Conservation (phyloP, 129 eudicot genomes). For the Gnaphalium uliginosum region DNA sequence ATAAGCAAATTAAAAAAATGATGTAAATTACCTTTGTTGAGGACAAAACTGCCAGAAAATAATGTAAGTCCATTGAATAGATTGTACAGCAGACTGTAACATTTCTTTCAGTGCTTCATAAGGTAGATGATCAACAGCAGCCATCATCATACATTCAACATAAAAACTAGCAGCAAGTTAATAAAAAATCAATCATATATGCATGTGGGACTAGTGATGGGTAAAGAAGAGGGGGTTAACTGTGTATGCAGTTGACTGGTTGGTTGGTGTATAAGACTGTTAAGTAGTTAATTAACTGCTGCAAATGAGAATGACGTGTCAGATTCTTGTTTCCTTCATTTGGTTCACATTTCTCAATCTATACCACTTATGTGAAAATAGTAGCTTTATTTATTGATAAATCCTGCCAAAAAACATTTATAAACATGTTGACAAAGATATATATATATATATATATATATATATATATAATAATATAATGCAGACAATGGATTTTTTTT, state of each 20-base stretch:
- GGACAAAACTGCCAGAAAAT: slow-evolving; percentile 80
- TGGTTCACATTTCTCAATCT: background rate
- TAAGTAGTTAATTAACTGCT: background rate
- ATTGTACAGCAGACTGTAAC: slow-evolving; percentile 65
- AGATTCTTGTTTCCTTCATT: background rate
- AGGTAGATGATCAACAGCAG: slow-evolving; percentile 19
- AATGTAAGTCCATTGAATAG: slow-evolving; percentile 79
- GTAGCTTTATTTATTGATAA: background rate
- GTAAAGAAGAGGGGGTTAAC: background rate
- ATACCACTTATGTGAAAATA: background rate
- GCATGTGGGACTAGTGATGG: background rate
- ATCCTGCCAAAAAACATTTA: background rate
- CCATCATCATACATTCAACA: background rate
- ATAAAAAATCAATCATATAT: background rate
- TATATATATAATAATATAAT: no score
- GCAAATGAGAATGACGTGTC: background rate
- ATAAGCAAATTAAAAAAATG: no score
- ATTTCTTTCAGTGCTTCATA: slow-evolving; percentile 41
- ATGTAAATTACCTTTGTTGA: slow-evolving; percentile 51
- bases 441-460: no score
- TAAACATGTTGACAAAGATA: background rate
- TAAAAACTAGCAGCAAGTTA: background rate
- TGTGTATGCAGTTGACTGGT: background rate
- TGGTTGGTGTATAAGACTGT: background rate
- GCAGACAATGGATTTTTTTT: no score